Evolutionary conservation across 2,329 filamentous ascomycete genomes (phyloP), one percentile per base, ranked within the genome.

Genomic region (Colletotrichum chrysophilum): DNA sequence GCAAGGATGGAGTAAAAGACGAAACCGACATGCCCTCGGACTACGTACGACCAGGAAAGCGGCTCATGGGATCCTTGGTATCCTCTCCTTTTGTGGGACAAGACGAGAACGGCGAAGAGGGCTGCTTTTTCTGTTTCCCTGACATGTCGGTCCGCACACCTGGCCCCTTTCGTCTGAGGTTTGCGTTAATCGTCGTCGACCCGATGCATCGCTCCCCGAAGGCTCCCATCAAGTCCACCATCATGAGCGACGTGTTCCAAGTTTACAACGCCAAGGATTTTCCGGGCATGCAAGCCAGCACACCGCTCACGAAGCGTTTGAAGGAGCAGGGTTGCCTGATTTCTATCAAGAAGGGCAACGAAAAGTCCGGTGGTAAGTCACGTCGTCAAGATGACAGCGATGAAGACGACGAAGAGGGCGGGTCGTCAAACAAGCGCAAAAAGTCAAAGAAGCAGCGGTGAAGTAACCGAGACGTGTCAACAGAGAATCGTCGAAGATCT

Each of bases 261-360:
- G 94, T 96, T 9, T 96, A 94, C 83, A 96, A 93, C 58, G 95
- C 95, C 58, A 97, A 96, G 82, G 94, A 96, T 81, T 97, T 97
- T 76, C 94, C 94, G 1, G 95, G 95, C 7, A 97, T 97, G 94
- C 89, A 93, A 73, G 92, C 94, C 2, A 96, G 94, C 82, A 96
- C 94, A 30, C 87, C 90, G 21, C 85, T 97, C 48, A 95, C 95
- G 2, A 94, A 94, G 82, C 88, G 90, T 36, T 86, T 97, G 73
- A 95, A 95, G 83, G 89, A 94, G 80, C 95, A 96, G 84, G 95
- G 95, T 5, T 95, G 95, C 80, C 92, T 95, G 66, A 96, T 97
- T 76, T 94, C 94, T 43, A 94, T 96, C 77, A 96, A 96, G 86
- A 97, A 96, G 82, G 95, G 95, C 16, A 96, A 95, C 78, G 93